Evolutionary conservation across 106 monocot species (phyloP), one percentile per base, ranked within the genome.

Genomic region (Apostasia ramifera): DNA sequence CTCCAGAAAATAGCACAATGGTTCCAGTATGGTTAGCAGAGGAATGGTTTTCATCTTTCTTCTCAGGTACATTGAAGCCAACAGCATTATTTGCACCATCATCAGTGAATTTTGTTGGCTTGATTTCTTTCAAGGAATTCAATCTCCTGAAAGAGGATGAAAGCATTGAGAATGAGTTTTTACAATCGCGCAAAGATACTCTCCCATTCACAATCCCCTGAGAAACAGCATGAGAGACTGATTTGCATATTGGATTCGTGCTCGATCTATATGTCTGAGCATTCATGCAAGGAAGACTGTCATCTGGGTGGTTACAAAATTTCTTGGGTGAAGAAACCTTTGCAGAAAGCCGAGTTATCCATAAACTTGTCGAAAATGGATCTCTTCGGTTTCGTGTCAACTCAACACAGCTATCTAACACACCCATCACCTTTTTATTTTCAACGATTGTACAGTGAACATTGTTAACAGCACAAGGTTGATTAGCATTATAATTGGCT

Each of bases 111-210:
- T 68, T 55, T 38, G 70, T 45, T 1, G 70, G 49, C 13, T 52
- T 59, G 8, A 70, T 73, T 54, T 79, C 75, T 53, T 47, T 81
- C 53, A 81, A 68, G 48, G 83, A 70, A 70, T 82, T 86, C 47
- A 89, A 80, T 67, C 84, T 81, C 55, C 78, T 89, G 50, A 84
- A 76, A 74, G 84, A 93, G 45, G 77, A 50, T 59, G 89, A 82
- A 57, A 71, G 65, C 52, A 77, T 74, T 40, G 71, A 62, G 40
- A 77, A 73, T 55, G 79, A 72, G 47, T 70, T 85, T 54, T 72
- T 81, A 54, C 64, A 67, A 41, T 60, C 72, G 15, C 73, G 51
- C 11, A 83, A 86, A 40, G 92, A 70, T 55, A 71, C 8, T 48
- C 70, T 80, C 53, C 26, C 26, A 26, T 26, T 26, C 26, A 26